Conservation (phyloP, 345 rosid species). For the Citrus sp. region DNA sequence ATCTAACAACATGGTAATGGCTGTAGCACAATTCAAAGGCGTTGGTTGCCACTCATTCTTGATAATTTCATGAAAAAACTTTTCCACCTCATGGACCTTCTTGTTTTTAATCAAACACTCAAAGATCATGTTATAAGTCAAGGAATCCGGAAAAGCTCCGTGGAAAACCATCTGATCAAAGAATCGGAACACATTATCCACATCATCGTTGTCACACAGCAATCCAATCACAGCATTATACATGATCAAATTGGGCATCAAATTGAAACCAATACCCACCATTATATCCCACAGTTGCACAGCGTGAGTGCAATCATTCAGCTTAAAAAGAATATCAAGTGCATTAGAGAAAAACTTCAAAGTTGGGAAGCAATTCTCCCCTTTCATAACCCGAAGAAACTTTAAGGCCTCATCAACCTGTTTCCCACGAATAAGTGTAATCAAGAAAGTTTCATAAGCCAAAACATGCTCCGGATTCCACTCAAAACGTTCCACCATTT, state of each 20-base stretch:
- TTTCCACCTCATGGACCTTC: slow-evolving; percentile 34
- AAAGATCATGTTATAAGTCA: slow-evolving; percentile 48
- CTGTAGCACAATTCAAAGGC: slow-evolving; percentile 35
- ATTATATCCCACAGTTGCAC: slow-evolving; percentile 42
- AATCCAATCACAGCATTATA: slow-evolving; percentile 44
- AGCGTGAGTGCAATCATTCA: slow-evolving; percentile 26
- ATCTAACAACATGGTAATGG: slow-evolving; percentile 40
- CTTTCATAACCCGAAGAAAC: slow-evolving; percentile 44
- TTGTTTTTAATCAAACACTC: slow-evolving; percentile 44
- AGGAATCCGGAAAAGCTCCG: slow-evolving; percentile 52
- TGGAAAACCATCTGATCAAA: slow-evolving; percentile 51
- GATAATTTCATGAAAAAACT: slow-evolving; percentile 50
- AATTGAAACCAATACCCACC: slow-evolving; percentile 29
- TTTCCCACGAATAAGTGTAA: slow-evolving; percentile 29
- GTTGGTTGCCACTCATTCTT: slow-evolving; percentile 53
- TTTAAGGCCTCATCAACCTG: slow-evolving; percentile 37
- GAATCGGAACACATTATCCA: slow-evolving; percentile 36
- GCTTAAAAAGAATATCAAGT: slow-evolving; percentile 42
- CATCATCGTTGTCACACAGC: slow-evolving; percentile 40
- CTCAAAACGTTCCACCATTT: slow-evolving; percentile 43
- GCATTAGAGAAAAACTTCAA: slow-evolving; percentile 43
- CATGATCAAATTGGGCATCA: slow-evolving; percentile 44
- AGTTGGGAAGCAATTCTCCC: slow-evolving; percentile 48
- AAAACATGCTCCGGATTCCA: slow-evolving; percentile 29
- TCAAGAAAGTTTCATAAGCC: slow-evolving; percentile 43